Evolutionary conservation across 2,329 filamentous ascomycete genomes (phyloP), one percentile per base, ranked within the genome.

Genomic region (Rhinocladiella similis): DNA sequence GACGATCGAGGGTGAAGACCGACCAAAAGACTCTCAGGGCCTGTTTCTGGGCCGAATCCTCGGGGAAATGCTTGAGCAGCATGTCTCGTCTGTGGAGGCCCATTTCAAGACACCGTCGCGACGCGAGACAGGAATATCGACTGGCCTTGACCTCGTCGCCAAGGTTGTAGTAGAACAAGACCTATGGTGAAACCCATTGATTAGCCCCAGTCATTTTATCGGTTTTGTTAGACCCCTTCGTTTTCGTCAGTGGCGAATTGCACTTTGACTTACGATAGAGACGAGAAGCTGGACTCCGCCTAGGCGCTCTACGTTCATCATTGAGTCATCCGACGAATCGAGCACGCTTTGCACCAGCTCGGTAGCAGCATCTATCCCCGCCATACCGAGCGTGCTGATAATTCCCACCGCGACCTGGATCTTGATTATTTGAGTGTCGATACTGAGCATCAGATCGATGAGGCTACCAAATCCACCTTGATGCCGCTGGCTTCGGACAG

Each of bases 21-120:
- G 52, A 54, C 52, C 52, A 54, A 36, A 54, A 54, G 33, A 49
- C 33, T 16, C 52, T 38, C 43, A 54, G 22, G 16, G 39, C 52
- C 35, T 20, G 19, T 19, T 47, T 54, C 13, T 45, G 52, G 16
- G 52, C 19, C 1, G 10, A 27, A 29, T 20, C 35, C 9, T 25
- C 52, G 3, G 52, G 52, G 16, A 48, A 54, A 29, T 54, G 52
- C 43, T 54, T 49, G 18, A 41, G 7, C 22, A 54, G 18, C 12
- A 38, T 45, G 18, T 54, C 52, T 14, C 52, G 52, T 4, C 52
- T 43, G 25, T 54, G 52, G 18, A 54, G 52, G 45, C 52, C 52
- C 52, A 54, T 54, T 25, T 54, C 52, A 2, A 54, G 36, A 33
- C 43, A 47, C n/a, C 43, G 33, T 19, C 52, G 41, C 36, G 52